Evolutionary conservation across 495 filamentous ascomycete species (phyloP).

Genomic region (Penicillium alfredii): DNA sequence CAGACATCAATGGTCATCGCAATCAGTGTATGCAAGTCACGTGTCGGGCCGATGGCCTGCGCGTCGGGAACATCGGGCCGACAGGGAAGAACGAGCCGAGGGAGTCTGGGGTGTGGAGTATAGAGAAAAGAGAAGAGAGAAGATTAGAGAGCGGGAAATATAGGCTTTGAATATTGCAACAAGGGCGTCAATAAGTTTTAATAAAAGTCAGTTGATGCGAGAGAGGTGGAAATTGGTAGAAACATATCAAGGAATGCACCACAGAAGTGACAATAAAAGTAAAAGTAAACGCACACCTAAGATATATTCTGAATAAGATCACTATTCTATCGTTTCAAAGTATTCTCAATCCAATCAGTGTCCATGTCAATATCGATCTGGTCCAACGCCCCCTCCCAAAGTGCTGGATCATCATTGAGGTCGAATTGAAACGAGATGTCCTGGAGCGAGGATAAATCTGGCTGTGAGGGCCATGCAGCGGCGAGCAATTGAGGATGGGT

Average conservation of each 20-base stretch:
- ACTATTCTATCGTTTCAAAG: constrained; percentile 18
- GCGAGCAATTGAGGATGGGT: not conserved
- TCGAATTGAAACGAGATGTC: constrained; percentile 35
- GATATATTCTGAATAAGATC: too few relatives aligned
- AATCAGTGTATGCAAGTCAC: constrained; percentile 16
- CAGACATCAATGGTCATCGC: constrained; percentile 1
- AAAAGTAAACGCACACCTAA: too few relatives aligned
- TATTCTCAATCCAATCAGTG: constrained; percentile 37
- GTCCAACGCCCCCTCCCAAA: constrained; percentile 34
- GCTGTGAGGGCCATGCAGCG: constrained; percentile 17
- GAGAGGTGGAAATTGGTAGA: too few relatives aligned
- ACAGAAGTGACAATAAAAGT: too few relatives aligned
- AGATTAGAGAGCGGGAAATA: too few relatives aligned
- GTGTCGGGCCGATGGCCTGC: constrained; percentile 30
- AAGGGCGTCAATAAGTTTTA: too few relatives aligned
- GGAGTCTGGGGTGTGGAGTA: not conserved
- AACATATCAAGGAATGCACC: too few relatives aligned
- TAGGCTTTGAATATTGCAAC: too few relatives aligned
- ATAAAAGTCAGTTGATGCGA: too few relatives aligned
- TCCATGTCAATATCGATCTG: constrained; percentile 40
- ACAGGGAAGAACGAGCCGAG: constrained; percentile 1
- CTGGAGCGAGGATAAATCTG: constrained; percentile 23
- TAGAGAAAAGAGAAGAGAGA: not conserved
- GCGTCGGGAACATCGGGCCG: constrained; percentile 21
- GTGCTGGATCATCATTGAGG: constrained; percentile 31